Evolutionary conservation across 2,329 filamentous ascomycete genomes (phyloP).

Genomic region (Cladorrhinum sp.): DNA sequence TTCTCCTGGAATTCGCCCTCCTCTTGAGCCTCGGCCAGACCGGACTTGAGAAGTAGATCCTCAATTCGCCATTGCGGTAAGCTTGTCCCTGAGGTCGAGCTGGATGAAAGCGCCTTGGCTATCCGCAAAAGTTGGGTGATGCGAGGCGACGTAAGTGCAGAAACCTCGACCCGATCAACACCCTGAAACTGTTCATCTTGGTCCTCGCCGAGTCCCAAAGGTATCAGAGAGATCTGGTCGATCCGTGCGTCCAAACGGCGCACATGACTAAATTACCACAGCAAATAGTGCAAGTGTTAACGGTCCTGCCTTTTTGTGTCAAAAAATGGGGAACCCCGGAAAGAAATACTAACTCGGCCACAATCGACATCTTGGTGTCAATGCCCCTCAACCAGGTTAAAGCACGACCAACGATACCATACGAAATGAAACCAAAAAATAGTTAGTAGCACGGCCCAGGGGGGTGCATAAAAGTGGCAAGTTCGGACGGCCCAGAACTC

Average conservation of each 20-base stretch:
- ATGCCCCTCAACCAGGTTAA: slow-evolving; percentile 17
- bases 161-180: slow-evolving; percentile 29
- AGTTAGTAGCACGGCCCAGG: not conserved
- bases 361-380: slow-evolving; percentile 41
- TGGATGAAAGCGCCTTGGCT: slow-evolving; percentile 68
- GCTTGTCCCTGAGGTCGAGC: slow-evolving; percentile 60
- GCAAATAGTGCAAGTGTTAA: slow-evolving; percentile 19
- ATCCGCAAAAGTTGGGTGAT: slow-evolving; percentile 64
- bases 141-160: slow-evolving; percentile 49
- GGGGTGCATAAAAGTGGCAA: slow-evolving; percentile 26
- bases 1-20: slow-evolving; percentile 31
- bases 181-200: slow-evolving; percentile 34
- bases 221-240: slow-evolving; percentile 56
- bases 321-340: slow-evolving; percentile 6
- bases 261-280: slow-evolving; percentile 48
- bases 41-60: slow-evolving; percentile 60
- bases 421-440: not conserved
- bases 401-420: not conserved
- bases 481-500: slow-evolving; percentile 14
- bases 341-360: slow-evolving; percentile 40
- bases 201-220: slow-evolving; percentile 38
- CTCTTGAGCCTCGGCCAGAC: slow-evolving; percentile 40
- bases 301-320: not conserved
- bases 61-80: slow-evolving; percentile 60
- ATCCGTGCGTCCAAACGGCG: slow-evolving; percentile 63